phyloP scores from a whole-genome alignment of 169 alveolate genomes.

The Plasmodium relictum region DNA sequence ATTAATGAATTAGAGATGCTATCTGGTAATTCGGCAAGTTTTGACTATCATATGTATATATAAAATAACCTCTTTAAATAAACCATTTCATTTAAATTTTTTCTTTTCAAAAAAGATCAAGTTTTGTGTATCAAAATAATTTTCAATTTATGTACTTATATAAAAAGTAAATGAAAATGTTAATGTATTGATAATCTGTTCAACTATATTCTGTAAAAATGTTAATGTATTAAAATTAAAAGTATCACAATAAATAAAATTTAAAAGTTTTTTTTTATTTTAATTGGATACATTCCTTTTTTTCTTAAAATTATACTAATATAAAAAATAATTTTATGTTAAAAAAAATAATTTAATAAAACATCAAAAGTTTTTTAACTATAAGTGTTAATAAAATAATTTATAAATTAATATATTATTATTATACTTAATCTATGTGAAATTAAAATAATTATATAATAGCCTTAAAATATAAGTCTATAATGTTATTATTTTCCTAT shows the following conservation, averaged over 20 bases:
- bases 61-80: neutral
- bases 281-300: neutral
- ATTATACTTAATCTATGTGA: neutral
- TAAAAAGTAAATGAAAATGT: neutral
- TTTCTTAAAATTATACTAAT: neutral
- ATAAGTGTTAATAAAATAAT: neutral
- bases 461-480: no score
- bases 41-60: no score
- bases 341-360: neutral
- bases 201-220: neutral
- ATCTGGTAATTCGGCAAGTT: no score
- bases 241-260: constrained; percentile 1
- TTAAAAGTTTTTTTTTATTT: neutral
- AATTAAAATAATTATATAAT: neutral
- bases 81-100: neutral
- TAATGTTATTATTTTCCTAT: neutral
- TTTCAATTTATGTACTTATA: no score
- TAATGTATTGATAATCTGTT: constrained; percentile 5
- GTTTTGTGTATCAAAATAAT: neutral
- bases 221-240: neutral
- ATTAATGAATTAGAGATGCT: no score
- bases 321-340: neutral
- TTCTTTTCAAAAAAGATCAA: neutral
- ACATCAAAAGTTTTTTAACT: neutral
- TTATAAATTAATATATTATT: neutral